Percentiles rank a stretch among this genome's conserved stretches.
Conservation (phyloP, 1,139 yeast genomes). For the Geotrichum macrosporum region DNA sequence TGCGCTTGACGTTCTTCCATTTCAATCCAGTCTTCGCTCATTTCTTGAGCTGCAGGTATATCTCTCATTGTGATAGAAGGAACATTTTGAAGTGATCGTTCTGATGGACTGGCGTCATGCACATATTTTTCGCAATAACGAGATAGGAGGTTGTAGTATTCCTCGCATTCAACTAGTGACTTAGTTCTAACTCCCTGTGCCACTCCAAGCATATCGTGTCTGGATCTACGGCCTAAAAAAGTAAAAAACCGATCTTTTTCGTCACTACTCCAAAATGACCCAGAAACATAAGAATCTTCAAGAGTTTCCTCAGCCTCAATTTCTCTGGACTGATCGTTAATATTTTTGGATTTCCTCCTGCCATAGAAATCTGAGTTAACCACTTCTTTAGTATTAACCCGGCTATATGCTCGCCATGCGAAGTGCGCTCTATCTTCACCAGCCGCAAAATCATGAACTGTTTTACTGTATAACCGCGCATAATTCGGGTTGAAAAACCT, state of each 20-base stretch:
- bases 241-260: conserved; percentile 46
- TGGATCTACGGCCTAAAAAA: conserved; percentile 46
- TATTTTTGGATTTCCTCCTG: too few relatives aligned
- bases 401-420: too few relatives aligned
- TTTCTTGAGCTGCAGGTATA: conserved; percentile 53
- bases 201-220: conserved; percentile 46
- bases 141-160: conserved; percentile 44
- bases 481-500: neutral
- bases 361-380: too few relatives aligned
- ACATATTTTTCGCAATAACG: conserved; percentile 27
- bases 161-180: conserved; percentile 45
- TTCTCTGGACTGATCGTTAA: conserved; percentile 7
- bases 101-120: conserved; percentile 4
- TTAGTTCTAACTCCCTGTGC: conserved; percentile 43
- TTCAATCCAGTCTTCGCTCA: conserved; percentile 46
- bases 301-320: neutral
- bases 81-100: conserved; percentile 27
- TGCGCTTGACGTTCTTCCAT: conserved; percentile 48
- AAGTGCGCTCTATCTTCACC: too few relatives aligned
- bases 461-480: conserved; percentile 22
- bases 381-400: neutral
- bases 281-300: conserved; percentile 24
- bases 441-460: conserved; percentile 24
- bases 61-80: conserved; percentile 40
- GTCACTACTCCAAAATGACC: conserved; percentile 41